phyloP scores from a whole-genome alignment of 768 basidiomycete genomes.

The Galerina sulciceps region DNA sequence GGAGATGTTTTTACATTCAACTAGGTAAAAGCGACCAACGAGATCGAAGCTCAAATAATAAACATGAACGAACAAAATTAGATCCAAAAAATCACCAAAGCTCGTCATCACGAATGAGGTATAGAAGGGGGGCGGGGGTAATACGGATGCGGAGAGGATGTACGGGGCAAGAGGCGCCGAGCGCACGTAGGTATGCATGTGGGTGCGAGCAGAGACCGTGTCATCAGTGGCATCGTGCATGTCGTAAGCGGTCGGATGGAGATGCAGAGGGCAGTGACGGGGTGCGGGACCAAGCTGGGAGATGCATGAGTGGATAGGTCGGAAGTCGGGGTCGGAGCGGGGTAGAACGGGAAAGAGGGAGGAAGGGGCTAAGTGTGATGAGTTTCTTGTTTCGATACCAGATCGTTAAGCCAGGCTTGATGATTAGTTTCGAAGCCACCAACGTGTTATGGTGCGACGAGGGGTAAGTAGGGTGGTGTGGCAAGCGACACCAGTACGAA shows the following conservation, averaged over 20 bases:
- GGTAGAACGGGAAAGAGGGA: background rate
- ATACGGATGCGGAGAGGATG: background rate
- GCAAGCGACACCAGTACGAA: slow-evolving; percentile 2
- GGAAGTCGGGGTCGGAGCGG: background rate
- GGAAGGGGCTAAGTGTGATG: background rate
- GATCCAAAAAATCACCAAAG: slow-evolving; percentile 2
- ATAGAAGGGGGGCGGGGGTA: background rate
- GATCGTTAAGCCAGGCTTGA: slow-evolving; percentile 7
- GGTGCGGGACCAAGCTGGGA: background rate
- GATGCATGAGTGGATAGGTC: background rate
- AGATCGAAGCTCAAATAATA: background rate
- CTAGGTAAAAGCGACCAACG: background rate
- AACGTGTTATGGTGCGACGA: background rate
- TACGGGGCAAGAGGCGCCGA: background rate
- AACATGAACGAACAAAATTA: background rate
- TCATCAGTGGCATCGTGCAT: slow-evolving; percentile 5
- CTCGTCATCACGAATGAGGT: slow-evolving; percentile 1
- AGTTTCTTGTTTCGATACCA: slow-evolving; percentile 8
- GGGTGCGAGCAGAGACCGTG: background rate
- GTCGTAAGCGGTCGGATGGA: background rate
- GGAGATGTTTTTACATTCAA: slow-evolving; percentile 3
- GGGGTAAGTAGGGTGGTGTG: background rate
- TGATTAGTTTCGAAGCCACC: slow-evolving; percentile 1
- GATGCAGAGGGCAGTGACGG: background rate
- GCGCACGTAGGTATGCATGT: background rate